Base-by-base conservation (phyloP, 306 rosid species). In the Cucumis melo region DNA sequence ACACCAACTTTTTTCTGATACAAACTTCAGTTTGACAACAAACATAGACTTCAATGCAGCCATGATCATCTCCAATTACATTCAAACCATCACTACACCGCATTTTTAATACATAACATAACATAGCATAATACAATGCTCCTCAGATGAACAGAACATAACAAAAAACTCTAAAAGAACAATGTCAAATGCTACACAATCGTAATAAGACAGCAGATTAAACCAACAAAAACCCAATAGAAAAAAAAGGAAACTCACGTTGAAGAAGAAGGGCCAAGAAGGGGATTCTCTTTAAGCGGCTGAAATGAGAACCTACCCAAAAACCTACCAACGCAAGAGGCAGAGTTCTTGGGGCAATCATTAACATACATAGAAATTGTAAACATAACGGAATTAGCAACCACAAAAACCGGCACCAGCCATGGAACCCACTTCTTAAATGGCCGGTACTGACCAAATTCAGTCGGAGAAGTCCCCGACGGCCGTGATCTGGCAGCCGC, bases 291-390 rank as follows among this genome's bases (percentile, higher is more conserved):
- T 78, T 78, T 78, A 41, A 78, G 48, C 4, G 80, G 80, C 42
- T 78, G 80, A 41, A 78, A 78, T 29, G 80, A 65, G 58, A 78
- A 78, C 24, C 80, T 21, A 21, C 80, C 80, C 80, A 78, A 53
- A 36, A 78, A 78, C 15, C 55, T 20, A 21, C 64, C 80, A 10
- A 78, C 17, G 66, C 80, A 78, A 36, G 75, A 65, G 32, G 65
- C 50, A 20, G 80, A 78, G 75, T 78, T 78, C 19, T 36, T 66
- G 6, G 80, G 80, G 64, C 80, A 78, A 44, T 78, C 73, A 17
- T 78, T 78, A 10, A 78, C 36, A 24, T 29, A 78, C 80, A 78
- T 78, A 27, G 80, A 50, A 38, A 78, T 68, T 15, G 16, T 19
- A 20, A 78, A 78, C 39, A 66, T 15, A 24, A 66, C 17, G 29